Conservation (phyloP, 2,329 filamentous ascomycete species). For the Penicillium sp. region DNA sequence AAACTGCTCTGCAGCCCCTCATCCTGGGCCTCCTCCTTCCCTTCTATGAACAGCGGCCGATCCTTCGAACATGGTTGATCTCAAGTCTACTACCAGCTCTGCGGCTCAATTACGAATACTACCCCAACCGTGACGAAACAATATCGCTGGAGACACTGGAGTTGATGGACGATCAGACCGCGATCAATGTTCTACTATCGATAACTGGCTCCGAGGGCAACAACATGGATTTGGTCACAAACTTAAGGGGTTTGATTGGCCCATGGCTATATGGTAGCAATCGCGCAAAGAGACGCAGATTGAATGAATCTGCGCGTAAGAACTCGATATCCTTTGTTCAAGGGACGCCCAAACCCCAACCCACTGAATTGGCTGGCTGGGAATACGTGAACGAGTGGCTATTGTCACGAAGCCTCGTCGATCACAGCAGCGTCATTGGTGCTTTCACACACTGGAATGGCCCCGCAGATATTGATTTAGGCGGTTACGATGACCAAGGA, state of each 20-base stretch:
- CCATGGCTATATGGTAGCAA: conserved; percentile 65
- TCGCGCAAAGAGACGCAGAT: conserved; percentile 56
- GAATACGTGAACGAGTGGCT: conserved; percentile 63
- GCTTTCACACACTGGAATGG: conserved; percentile 62
- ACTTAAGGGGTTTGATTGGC: conserved; percentile 60
- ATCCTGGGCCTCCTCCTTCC: conserved; percentile 59
- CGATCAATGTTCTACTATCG: conserved; percentile 57
- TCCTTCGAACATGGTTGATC: conserved; percentile 61
- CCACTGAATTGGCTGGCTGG: conserved; percentile 51
- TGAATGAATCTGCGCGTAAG: conserved; percentile 37
- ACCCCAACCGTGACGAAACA: conserved; percentile 51
- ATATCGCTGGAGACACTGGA: conserved; percentile 57
- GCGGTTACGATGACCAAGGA: conserved; percentile 52
- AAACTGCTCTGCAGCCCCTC: conserved; percentile 60
- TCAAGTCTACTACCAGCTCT: conserved; percentile 61
- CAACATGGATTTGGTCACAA: conserved; percentile 50
- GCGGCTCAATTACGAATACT: conserved; percentile 64
- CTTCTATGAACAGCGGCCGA: conserved; percentile 57
- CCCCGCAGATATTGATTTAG: conserved; percentile 60
- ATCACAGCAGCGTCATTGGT: conserved; percentile 53
- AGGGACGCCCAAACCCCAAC: conserved; percentile 20
- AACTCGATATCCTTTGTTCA: conserved; percentile 33
- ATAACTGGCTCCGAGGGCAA: conserved; percentile 40
- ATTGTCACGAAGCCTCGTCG: conserved; percentile 53
- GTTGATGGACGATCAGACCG: conserved; percentile 52